Percentiles rank a stretch among this genome's conserved stretches.
phyloP scores from a whole-genome alignment of 495 filamentous ascomycete genomes.

The Xeromyces bisporus region DNA sequence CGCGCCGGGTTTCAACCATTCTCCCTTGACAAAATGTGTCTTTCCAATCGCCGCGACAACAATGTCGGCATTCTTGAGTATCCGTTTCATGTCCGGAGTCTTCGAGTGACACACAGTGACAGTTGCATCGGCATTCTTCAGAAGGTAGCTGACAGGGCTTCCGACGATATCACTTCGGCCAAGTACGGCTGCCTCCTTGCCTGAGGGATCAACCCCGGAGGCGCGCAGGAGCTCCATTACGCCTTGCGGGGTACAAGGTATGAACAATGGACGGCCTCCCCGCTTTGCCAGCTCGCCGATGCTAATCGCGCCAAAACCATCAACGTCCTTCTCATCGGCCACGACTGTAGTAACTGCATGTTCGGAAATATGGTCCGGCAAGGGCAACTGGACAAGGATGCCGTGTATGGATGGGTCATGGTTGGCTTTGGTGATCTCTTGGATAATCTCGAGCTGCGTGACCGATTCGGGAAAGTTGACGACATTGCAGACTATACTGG shows the following conservation, averaged over 20 bases:
- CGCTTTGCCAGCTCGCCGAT: constrained; percentile 94
- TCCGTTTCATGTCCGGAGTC: constrained; percentile 51
- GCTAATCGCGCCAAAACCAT: constrained; percentile 85
- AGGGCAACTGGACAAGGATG: constrained; percentile 82
- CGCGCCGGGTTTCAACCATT: constrained; percentile 84
- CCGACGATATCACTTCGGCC: constrained; percentile 95
- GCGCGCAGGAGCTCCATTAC: constrained; percentile 84
- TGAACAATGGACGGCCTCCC: constrained; percentile 71
- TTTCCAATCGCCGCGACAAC: constrained; percentile 84
- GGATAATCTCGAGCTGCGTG: constrained; percentile 70
- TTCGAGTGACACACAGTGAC: constrained; percentile 91
- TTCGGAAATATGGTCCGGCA: constrained; percentile 80
- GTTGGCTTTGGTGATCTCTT: constrained; percentile 66
- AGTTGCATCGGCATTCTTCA: constrained; percentile 90
- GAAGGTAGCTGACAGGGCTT: constrained; percentile 84
- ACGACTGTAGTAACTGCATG: constrained; percentile 79
- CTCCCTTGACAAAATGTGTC: constrained; percentile 74
- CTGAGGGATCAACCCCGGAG: constrained; percentile 62
- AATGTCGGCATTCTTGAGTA: constrained; percentile 74
- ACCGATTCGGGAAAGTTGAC: constrained; percentile 66
- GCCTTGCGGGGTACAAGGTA: constrained; percentile 90
- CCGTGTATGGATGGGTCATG: constrained; percentile 78
- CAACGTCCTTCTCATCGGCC: constrained; percentile 87
- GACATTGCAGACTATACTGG: constrained; percentile 74
- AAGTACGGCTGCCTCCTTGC: constrained; percentile 88